These are phyloP conservation scores for Fusarium sacchari DNA, from an alignment of 2,329 filamentous ascomycete species.

Conservation along the genomic window DNA sequence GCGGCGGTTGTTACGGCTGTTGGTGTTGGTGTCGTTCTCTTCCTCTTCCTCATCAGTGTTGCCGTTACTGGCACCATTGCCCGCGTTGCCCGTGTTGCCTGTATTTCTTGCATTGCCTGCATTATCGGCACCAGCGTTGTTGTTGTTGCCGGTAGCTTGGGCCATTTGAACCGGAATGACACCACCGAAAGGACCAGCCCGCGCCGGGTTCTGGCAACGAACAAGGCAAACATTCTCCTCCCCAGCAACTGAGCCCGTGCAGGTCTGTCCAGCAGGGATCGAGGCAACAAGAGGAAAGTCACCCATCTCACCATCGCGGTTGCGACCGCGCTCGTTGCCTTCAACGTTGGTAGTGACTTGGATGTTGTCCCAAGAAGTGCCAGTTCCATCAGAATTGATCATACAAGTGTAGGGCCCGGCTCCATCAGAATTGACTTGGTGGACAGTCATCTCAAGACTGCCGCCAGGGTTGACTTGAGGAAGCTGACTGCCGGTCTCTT, in stretches of 20 bases:
- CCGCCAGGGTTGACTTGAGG: slow-evolving; percentile 70
- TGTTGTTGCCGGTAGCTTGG: not conserved
- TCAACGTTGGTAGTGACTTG: not conserved
- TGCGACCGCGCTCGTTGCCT: slow-evolving; percentile 6
- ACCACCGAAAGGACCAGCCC: slow-evolving; percentile 14
- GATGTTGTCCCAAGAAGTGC: slow-evolving; percentile 2
- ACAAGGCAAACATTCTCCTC: slow-evolving; percentile 16
- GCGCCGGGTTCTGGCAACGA: slow-evolving; percentile 12
- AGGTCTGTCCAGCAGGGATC: not conserved
- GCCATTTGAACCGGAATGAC: slow-evolving; percentile 11
- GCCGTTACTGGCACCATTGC: not conserved
- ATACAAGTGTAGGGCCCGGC: slow-evolving; percentile 69
- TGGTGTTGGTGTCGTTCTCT: not conserved
- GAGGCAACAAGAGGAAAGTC: slow-evolving; percentile 8
- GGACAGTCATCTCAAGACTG: slow-evolving; percentile 66
- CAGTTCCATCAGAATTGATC: slow-evolving; percentile 69
- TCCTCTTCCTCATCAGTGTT: not conserved
- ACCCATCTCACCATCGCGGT: slow-evolving; percentile 1
- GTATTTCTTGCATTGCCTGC: not conserved
- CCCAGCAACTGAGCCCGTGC: slow-evolving; percentile 6
- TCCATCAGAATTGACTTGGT: slow-evolving; percentile 40
- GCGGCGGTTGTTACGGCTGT: not conserved
- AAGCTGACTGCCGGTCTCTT: slow-evolving; percentile 63
- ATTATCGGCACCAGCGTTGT: not conserved
- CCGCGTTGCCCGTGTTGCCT: not conserved